Evolutionary conservation across 2,329 filamentous ascomycete species (phyloP).

Genomic region (Balansia obtecta): DNA sequence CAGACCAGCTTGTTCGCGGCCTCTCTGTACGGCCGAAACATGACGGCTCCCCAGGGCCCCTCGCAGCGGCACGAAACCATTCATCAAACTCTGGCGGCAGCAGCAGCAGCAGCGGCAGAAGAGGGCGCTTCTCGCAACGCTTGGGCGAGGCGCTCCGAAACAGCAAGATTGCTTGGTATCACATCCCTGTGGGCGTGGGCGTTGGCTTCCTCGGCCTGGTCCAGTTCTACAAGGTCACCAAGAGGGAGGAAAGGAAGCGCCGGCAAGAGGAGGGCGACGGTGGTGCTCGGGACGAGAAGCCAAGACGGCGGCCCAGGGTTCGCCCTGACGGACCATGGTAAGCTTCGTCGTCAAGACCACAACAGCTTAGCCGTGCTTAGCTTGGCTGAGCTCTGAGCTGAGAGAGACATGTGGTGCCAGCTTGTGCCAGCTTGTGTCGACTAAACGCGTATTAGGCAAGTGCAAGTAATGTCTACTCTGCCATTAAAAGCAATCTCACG

Average conservation of each 20-base stretch:
- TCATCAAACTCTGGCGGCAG: constrained; percentile 24
- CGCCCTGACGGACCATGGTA: constrained; percentile 77
- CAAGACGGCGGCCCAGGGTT: constrained; percentile 47
- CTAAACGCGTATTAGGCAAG: constrained; percentile 43
- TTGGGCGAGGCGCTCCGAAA: constrained; percentile 37
- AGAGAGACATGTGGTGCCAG: too few species aligned
- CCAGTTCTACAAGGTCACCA: constrained; percentile 68
- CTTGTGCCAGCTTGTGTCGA: not conserved
- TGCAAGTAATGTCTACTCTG: constrained; percentile 86
- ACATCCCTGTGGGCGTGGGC: constrained; percentile 76
- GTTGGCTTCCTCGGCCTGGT: constrained; percentile 73
- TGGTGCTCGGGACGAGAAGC: constrained; percentile 27
- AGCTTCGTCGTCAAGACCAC: constrained; percentile 8
- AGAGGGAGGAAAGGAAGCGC: constrained; percentile 40
- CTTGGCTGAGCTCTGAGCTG: too few species aligned
- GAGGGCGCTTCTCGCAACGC: constrained; percentile 38
- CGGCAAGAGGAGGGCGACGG: constrained; percentile 31
- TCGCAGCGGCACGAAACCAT: constrained; percentile 17
- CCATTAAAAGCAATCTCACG: constrained; percentile 84
- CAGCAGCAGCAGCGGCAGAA: too few species aligned
- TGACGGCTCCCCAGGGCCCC: constrained; percentile 13
- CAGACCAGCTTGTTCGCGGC: constrained; percentile 7
- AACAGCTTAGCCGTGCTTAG: too few species aligned
- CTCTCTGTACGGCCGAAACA: constrained; percentile 11
- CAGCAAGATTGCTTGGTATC: constrained; percentile 68